Evolutionary conservation across 768 basidiomycete genomes (phyloP), one percentile per base, ranked within the genome.

Genomic region (Auricularia sp.): DNA sequence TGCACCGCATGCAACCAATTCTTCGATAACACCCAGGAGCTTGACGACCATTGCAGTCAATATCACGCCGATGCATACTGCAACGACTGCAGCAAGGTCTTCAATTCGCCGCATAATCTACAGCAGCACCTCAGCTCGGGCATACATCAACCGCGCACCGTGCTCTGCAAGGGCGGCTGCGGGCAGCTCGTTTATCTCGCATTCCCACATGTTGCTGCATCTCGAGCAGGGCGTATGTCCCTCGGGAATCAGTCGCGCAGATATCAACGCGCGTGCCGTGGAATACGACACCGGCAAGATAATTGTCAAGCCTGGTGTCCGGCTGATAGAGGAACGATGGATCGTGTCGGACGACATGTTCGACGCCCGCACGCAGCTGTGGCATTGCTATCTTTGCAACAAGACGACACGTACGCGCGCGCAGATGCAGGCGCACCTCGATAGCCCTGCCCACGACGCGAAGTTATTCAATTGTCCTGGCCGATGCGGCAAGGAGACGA

Each of bases 351-450:
- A 70, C 3, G 71, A 66, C 37, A 75, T 81, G 16, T 83, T 75
- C 75, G 81, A 81, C 66, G 76, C 76, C 0, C 3, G 0, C 4
- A 75, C 67, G 47, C 47, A 6, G 11, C 47, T 51, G 4, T 90
- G 78, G 71, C 86, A 89, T 72, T 90, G 88, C 73, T 83, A 83
- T 69, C 72, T 90, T 29, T 89, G 88, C 71, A 78, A 83, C 71
- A 65, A 62, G 33, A 68, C 59, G 13, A 85, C 80, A 68, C 36
- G 68, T 59, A 69, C 75, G 0, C 78, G 88, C 13, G 13, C 16
- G 0, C 74, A 72, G 8, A 77, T 90, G 62, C 86, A 90, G 68
- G 77, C 80, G 67, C 89, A 90, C 69, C 77, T 89, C 54, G 76
- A 78, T 61, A 88, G 88, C 72, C 85, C 88, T 1, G 75, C 69